Conservation (phyloP, 2,329 filamentous ascomycete genomes). For the Shiraia bambusicola region DNA sequence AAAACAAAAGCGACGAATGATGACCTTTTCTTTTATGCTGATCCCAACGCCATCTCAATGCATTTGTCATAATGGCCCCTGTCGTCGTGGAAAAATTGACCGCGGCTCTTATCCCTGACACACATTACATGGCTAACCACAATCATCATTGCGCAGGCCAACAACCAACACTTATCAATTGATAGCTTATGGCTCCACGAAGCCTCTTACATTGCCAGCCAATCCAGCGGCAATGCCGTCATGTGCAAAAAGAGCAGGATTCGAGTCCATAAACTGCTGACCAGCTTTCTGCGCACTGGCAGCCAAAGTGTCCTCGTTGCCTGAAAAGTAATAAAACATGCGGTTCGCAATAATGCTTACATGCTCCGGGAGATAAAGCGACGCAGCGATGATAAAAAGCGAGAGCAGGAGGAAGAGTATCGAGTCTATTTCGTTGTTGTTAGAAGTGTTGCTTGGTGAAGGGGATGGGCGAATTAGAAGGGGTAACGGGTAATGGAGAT, state of each 20-base stretch:
- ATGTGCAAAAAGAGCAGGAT: conserved; percentile 7
- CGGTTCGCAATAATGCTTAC: conserved; percentile 78
- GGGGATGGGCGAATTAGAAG: no score
- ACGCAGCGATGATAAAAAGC: conserved; percentile 81
- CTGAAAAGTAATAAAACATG: conserved; percentile 92
- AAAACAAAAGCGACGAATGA: background rate
- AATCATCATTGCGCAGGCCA: background rate
- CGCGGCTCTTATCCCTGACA: background rate
- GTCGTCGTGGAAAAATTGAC: background rate
- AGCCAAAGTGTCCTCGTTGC: conserved; percentile 59
- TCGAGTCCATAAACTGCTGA: conserved; percentile 11
- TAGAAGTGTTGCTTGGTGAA: conserved; percentile 4
- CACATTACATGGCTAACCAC: background rate
- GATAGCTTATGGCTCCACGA: conserved; percentile 24
- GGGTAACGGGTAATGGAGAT: conserved; percentile 1
- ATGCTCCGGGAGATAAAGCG: conserved; percentile 93
- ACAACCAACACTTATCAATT: background rate
- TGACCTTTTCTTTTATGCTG: background rate
- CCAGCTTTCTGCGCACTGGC: conserved; percentile 17
- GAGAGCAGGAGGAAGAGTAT: conserved; percentile 87
- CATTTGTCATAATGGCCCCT: background rate
- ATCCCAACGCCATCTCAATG: conserved; percentile 1
- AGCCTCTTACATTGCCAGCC: conserved; percentile 15
- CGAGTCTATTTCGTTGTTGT: conserved; percentile 68
- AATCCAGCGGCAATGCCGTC: conserved; percentile 6